Conservation (phyloP, 805 yeast genomes). For the Yamadazyma ubonensis region DNA sequence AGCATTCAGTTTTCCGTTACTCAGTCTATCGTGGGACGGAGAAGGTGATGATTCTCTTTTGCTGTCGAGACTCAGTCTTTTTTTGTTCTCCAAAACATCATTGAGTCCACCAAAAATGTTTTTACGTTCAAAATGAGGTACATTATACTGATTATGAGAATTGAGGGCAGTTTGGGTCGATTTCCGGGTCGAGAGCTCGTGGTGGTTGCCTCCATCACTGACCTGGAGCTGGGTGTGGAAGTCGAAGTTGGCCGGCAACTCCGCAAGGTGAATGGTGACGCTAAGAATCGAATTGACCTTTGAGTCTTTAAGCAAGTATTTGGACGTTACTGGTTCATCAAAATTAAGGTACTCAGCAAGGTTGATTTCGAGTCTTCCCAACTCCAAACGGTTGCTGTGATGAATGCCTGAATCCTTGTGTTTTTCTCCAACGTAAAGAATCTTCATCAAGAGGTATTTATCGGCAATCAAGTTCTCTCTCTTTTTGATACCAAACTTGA, state of each 20-base stretch:
- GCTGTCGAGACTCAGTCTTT: slow-evolving; percentile 6
- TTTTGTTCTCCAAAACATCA: slow-evolving; percentile 21
- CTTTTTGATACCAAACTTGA: slow-evolving; percentile 41
- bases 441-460: slow-evolving; percentile 41
- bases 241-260: slow-evolving; percentile 36
- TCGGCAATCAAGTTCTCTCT: slow-evolving; percentile 39
- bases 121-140: slow-evolving; percentile 40
- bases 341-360: slow-evolving; percentile 68
- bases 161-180: slow-evolving; percentile 1
- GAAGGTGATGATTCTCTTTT: not conserved
- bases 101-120: slow-evolving; percentile 52
- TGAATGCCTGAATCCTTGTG: slow-evolving; percentile 13
- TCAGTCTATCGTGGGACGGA: not conserved
- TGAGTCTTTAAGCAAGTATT: slow-evolving; percentile 72
- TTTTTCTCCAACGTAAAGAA: slow-evolving; percentile 34
- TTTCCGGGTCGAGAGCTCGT: slow-evolving; percentile 5
- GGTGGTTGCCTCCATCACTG: slow-evolving; percentile 21
- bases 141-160: slow-evolving; percentile 28
- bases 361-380: slow-evolving; percentile 71
- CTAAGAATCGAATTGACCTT: slow-evolving; percentile 80
- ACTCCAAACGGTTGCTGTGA: slow-evolving; percentile 15
- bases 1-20: too few relatives aligned
- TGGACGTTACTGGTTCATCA: slow-evolving; percentile 49
- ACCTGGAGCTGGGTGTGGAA: slow-evolving; percentile 44
- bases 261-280: slow-evolving; percentile 53